Percentiles rank a stretch among this genome's conserved stretches.
These are phyloP conservation scores for Aureobasidium lini DNA, from an alignment of 2,329 filamentous ascomycete species.

Conservation along the genomic window DNA sequence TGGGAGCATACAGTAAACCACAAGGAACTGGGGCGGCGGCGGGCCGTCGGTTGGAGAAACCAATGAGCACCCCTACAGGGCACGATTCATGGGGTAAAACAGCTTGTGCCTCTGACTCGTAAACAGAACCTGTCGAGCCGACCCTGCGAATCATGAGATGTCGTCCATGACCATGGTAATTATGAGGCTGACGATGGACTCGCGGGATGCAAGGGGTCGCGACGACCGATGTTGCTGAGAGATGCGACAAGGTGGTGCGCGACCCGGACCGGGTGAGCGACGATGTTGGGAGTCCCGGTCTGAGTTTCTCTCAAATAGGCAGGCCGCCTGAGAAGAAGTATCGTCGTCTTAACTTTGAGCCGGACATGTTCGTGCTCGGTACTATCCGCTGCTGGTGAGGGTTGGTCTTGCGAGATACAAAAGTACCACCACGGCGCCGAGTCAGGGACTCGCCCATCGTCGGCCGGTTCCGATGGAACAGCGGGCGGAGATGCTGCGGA, in stretches of 20 bases:
- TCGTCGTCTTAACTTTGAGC: not conserved
- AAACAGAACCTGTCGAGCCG: not conserved
- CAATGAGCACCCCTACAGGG: not conserved
- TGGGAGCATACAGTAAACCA: not conserved
- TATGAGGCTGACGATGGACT: not conserved
- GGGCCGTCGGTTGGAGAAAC: not conserved
- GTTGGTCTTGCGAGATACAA: not conserved
- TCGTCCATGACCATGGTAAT: not conserved
- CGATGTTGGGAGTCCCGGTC: not conserved
- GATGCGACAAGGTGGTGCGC: too few relatives aligned
- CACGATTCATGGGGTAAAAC: slow-evolving; percentile 6
- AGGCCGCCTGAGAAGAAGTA: not conserved
- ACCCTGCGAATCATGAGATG: not conserved
- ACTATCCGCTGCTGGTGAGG: not conserved
- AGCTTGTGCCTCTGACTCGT: not conserved
- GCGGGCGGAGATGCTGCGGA: not conserved
- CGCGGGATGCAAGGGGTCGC: not conserved
- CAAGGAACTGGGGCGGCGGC: not conserved
- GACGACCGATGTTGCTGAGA: not conserved
- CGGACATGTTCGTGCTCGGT: not conserved
- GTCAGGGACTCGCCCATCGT: not conserved
- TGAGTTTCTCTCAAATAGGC: not conserved
- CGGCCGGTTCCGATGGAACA: not conserved
- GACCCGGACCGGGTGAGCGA: not conserved
- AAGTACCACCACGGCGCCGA: not conserved